Base-by-base conservation (phyloP, 2,329 filamentous ascomycete species). In the Lasiodiplodia theobromae region DNA sequence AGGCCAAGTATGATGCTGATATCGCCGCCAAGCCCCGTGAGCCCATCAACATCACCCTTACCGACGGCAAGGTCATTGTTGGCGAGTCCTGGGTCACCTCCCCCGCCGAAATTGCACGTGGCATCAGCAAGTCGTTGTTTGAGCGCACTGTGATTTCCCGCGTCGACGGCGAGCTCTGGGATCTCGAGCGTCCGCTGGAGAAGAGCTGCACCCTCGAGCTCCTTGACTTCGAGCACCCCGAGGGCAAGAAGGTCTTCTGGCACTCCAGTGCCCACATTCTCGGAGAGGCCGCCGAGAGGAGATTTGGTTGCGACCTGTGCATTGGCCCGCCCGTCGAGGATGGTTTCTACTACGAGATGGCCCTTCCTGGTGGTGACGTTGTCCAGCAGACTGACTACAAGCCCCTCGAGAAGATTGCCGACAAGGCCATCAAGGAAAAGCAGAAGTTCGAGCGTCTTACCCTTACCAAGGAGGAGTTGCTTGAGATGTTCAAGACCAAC, bases 281-380 rank as follows among this genome's bases (percentile, higher is more conserved):
- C n/a, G 96, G 96, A 73, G 96, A 98, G 82, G 94, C 94, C 70
- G 92, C 91, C 62, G 96, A 99, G 82, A 88, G 92, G 77, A 88
- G 94, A 75, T 99, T 94, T 77, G 93, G 94, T 70, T 97, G 95
- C 82, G 91, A 92, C 74, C 88, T 97, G 56, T 97, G 94, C 80
- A 96, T 97, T 78, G 96, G 96, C 28, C 96, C 96, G 40, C 96
- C 93, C 11, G 94, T 95, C 54, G 89, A 94, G 66, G 91, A 94
- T 80, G 95, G 94, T 49, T 97, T 97, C 86, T 97, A 97, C 86
- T 98, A 97, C 81, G 93, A 98, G 82, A 97, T 98, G 94, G 92
- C 92, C 38, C 85, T 93, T 54, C 88, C 91, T 57, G 90, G 91
- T 49, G 89, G 90, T 77, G 89, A 85, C 65, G 85, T 86, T 28